Evolutionary conservation across 106 monocot genomes (phyloP), one percentile per base, ranked within the genome.

Genomic region (Dioscorea dumetorum): DNA sequence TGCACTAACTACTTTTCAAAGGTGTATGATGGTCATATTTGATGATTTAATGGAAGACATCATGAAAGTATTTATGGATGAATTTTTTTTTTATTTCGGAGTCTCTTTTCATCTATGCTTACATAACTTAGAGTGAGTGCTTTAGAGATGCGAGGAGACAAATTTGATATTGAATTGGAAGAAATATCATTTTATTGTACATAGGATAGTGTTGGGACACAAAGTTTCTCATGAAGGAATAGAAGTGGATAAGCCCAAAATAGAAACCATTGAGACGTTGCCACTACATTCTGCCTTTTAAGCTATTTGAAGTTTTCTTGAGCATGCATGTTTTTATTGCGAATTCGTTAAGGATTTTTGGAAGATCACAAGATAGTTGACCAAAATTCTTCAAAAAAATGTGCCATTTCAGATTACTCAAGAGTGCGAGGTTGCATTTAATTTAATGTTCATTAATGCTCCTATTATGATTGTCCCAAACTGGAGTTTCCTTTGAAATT

Each of bases 321-420:
- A 58, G 16, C 64, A 82, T 54, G 64, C 59, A 4, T 19, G 67
- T 17, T 81, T 81, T 35, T 76, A 81, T 50, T 1, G 72, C n/a
- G 5, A 63, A 56, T 80, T 80, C 15, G 71, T 80, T 33, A 71
- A 71, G 24, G 35, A 66, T 22, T 66, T 74, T n/a, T 66, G 58
- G 20, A 59, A 74, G 60, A 75, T 81, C 1, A 22, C 71, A 57
- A 50, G 17, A 48, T 75, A 70, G 13, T 31, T 81, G 1, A 52
- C 33, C 15, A 50, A n/a, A 12, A 23, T 81, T 2, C 15, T 72
- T 14, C 19, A 23, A 3, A 73, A 77, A 33, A 67, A 81, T 77
- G 49, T 50, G 8, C 8, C 23, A 2, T 73, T 76, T 61, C 16
- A 53, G n/a, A n/a, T n/a, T n/a, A n/a, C n/a, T n/a, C n/a, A n/a